These are phyloP conservation scores for Diversispora epigaea DNA, from an alignment of 192 early-diverging fungal species.

Conservation along the genomic window DNA sequence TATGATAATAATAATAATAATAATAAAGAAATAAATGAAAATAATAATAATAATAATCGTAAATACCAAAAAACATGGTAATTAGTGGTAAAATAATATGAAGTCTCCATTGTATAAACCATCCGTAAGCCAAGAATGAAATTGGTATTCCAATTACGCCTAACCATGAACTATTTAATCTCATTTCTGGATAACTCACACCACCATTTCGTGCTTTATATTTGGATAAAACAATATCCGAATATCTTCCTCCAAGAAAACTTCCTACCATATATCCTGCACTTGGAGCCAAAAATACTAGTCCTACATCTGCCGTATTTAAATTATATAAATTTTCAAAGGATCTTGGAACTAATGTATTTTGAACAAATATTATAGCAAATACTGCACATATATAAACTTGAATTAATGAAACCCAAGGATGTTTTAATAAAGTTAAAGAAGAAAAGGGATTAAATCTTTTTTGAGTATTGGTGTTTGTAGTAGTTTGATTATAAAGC, in stretches of 20 bases:
- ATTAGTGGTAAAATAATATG: not conserved
- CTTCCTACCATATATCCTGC: constrained; percentile 14
- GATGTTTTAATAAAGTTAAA: constrained; percentile 3
- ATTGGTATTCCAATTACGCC: not conserved
- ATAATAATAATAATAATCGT: not conserved
- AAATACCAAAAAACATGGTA: constrained; percentile 1
- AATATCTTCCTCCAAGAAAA: constrained; percentile 4
- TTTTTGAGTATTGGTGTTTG: not conserved
- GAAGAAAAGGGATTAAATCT: constrained; percentile 9
- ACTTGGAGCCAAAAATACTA: not conserved
- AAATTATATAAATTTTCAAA: not conserved
- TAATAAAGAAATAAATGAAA: not conserved
- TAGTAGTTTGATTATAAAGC: not conserved
- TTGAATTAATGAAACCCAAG: not conserved
- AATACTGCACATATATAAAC: not conserved
- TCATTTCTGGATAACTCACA: constrained; percentile 1
- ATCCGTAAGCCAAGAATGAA: not conserved
- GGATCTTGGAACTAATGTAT: not conserved
- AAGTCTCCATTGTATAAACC: not conserved
- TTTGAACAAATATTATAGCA: constrained; percentile 1
- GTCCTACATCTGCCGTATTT: not conserved
- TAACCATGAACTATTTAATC: constrained; percentile 15
- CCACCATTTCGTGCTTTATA: not conserved
- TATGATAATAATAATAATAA: not conserved
- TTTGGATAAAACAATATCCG: not conserved